Base-by-base conservation (phyloP, 2,329 filamentous ascomycete genomes). In the Fusarium nurragi region DNA sequence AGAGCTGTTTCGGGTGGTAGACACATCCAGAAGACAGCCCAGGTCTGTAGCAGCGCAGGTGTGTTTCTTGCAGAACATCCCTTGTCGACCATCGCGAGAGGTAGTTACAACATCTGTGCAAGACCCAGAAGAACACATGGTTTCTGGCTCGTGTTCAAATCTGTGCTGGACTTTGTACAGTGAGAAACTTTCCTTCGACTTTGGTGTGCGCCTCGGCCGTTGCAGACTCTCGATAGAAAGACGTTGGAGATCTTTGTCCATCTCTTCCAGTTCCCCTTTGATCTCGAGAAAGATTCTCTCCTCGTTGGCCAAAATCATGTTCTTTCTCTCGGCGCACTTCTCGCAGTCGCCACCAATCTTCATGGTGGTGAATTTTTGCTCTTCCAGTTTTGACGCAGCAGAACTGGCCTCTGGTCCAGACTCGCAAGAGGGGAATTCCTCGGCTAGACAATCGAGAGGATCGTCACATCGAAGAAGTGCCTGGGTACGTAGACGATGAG, bases 51-150 rank as follows among this genome's bases (percentile, higher is more conserved):
- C 64, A 9, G 48, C 51, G 40, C 70, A 72, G 1, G 61, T 67
- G 16, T 72, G 68, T 5, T 30, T 41, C 41, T 47, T 21, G 39
- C 70, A 72, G 23, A 67, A 72, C 10, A 49, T 13, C 3, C 64
- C 66, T 5, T 21, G 30, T 1, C 28, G 38, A 3, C 57, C 64
- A 21, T 55, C 30, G 2, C 6, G 8, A 37, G 36, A 57, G 8
- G 52, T 12, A 6, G 28, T 5, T 4, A 51, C 45, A 0, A 19
- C 14, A 2, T 19, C 18, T 4, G 16, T 18, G 25, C 68, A 69
- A 3, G 6, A 10, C 8, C 54, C 57, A 10, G 52, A 59, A 16
- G 54, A 39, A 19, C 65, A 69, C n/a, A 32, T 23, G 8, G 16
- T n/a, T 10, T 46, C 36, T 5, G 25, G 30, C 1, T 19, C 37